Evolutionary conservation across 2,329 filamentous ascomycete species (phyloP), one percentile per base, ranked within the genome.

Genomic region (Didymella pomorum): DNA sequence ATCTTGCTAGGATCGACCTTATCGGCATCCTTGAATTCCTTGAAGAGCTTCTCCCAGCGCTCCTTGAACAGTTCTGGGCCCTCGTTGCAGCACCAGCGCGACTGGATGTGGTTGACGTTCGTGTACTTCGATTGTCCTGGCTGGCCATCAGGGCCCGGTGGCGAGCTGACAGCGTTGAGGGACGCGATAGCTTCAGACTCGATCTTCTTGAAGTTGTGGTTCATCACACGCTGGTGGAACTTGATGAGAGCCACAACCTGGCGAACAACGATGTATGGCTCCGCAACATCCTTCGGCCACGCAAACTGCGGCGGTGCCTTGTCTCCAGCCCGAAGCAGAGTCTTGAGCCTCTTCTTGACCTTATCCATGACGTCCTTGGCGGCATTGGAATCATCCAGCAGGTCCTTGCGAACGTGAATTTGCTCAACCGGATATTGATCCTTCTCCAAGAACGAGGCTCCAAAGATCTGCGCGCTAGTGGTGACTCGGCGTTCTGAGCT

Each of bases 341-440:
- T 89, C 80, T 99, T 99, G 26, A 99, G 85, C 86, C 96, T 97
- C 86, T 99, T 99, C 84, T 99, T 99, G 55, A 99, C 95, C 79
- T 97, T 97, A 79, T 99, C 96, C 91, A 97, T 99, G 72, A 97
- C 93, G 75, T 99, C 95, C 76, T 99, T 99, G 57, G 95, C 95
- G 4, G 95, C 95, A 76, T 99, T 99, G 0, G 93, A 98, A 74
- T 99, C 95, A 75, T 99, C 95, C 3, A 99, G 81, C 7, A 99
- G 84, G 77, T 98, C 93, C 75, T 99, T 99, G 52, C 95, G 89
- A 56, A 98, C 89, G 31, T 88, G 90, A 63, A 99, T 96, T 64
- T 92, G 92, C 69, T 96, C 91, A 23, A 92, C 87, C 0, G 90
- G 87, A 16, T 97, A 82, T 53, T 97, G 91, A 74, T 96, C 92